Conservation (phyloP, 805 yeast species). For the Schizosaccharomyces octosporus region DNA sequence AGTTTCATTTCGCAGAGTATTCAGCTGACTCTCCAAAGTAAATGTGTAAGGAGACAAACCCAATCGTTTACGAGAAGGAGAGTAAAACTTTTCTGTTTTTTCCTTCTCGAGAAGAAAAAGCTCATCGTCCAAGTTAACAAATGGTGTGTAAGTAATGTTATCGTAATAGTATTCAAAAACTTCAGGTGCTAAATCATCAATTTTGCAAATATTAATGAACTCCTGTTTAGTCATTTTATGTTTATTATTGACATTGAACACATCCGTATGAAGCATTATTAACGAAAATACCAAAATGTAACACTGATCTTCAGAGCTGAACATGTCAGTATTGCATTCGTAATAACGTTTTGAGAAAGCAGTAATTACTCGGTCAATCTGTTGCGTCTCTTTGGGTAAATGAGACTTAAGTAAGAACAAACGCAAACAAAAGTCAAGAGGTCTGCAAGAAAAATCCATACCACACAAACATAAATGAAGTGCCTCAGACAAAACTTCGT, state of each 20-base stretch:
- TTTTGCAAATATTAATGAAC: conserved; percentile 24
- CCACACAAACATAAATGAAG: conserved; percentile 13
- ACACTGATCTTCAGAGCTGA: conserved; percentile 24
- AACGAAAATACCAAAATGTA: conserved; percentile 40
- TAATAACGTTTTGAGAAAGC: conserved; percentile 31
- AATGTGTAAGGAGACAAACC: background rate
- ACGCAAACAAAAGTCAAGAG: conserved; percentile 42
- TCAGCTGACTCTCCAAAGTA: background rate
- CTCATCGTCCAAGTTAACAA: conserved; percentile 16
- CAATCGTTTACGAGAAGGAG: background rate
- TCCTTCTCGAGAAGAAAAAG: background rate
- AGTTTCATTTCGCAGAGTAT: conserved; percentile 1
- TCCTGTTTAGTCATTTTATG: conserved; percentile 42
- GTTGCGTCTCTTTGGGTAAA: conserved; percentile 51
- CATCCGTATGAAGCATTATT: conserved; percentile 51
- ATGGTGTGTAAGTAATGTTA: conserved; percentile 37
- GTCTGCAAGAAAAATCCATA: conserved; percentile 28
- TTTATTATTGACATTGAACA: conserved; percentile 40
- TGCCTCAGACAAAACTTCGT: conserved; percentile 11
- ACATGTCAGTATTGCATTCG: conserved; percentile 18
- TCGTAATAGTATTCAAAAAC: conserved; percentile 32
- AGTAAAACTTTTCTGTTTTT: background rate
- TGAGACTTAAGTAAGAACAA: conserved; percentile 31
- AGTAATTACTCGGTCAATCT: conserved; percentile 42
- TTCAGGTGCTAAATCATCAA: conserved; percentile 15